phyloP scores from a whole-genome alignment of 805 yeast species.

The Brettanomyces custersianus region DNA sequence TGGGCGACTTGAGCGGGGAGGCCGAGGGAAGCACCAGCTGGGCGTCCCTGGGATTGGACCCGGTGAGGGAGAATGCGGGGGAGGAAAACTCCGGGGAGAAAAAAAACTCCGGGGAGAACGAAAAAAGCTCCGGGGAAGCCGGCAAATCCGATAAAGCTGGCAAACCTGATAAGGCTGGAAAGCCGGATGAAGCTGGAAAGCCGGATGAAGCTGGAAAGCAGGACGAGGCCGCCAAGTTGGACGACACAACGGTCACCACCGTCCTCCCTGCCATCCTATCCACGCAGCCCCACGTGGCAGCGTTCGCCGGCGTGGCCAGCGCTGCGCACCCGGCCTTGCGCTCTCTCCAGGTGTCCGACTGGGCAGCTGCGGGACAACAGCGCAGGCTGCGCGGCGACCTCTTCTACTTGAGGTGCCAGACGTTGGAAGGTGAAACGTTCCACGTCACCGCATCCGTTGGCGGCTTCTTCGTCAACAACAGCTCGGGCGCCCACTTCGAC shows the following conservation, averaged over 20 bases:
- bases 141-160: neutral
- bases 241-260: too few relatives aligned
- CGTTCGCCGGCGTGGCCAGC: constrained; percentile 25
- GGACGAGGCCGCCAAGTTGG: constrained; percentile 15
- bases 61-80: constrained; percentile 13
- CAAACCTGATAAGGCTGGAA: constrained; percentile 3
- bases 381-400: constrained; percentile 66
- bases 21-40: constrained; percentile 46
- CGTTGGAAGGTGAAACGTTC: constrained; percentile 72
- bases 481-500: constrained; percentile 61
- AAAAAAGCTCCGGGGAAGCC: neutral
- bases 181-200: constrained; percentile 1
- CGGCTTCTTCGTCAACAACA: constrained; percentile 75
- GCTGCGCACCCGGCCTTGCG: constrained; percentile 43
- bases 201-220: neutral
- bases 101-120: constrained; percentile 8
- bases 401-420: constrained; percentile 62
- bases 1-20: constrained; percentile 27
- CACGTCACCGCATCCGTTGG: constrained; percentile 70
- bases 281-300: constrained; percentile 5
- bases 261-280: constrained; percentile 14
- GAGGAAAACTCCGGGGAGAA: constrained; percentile 10
- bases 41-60: constrained; percentile 30
- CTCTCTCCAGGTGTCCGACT: constrained; percentile 52
- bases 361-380: constrained; percentile 77